Evolutionary conservation across 768 basidiomycete species (phyloP).

Genomic region (Rhodotorula graminis): DNA sequence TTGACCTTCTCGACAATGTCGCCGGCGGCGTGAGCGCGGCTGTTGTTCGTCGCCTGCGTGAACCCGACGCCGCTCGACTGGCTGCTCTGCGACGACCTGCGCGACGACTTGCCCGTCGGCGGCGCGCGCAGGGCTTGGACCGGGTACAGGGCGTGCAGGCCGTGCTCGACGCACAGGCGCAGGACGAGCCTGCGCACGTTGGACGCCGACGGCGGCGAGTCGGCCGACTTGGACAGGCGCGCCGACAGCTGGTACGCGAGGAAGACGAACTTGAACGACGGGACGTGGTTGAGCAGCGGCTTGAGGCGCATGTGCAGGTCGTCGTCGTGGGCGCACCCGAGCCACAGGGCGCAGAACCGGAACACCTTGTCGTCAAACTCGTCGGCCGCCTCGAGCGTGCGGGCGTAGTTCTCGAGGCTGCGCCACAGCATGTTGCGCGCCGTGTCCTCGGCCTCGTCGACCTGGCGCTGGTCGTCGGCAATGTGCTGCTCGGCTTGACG

Average conservation of each 20-base stretch:
- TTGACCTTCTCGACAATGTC: conserved; percentile 31
- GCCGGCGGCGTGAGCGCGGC: conserved; percentile 36
- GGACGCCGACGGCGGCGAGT: conserved; percentile 52
- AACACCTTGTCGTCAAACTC: conserved; percentile 72
- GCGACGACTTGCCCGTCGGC: not conserved
- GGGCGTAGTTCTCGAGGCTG: conserved; percentile 81
- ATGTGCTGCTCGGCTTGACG: conserved; percentile 54
- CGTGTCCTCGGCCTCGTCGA: conserved; percentile 51
- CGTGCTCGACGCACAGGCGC: conserved; percentile 77
- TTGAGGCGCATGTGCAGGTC: conserved; percentile 49
- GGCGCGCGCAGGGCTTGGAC: conserved; percentile 62
- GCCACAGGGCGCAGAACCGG: conserved; percentile 84
- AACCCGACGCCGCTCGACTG: conserved; percentile 1
- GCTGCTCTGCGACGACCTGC: conserved; percentile 18
- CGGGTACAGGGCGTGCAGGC: conserved; percentile 88
- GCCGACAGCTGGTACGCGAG: conserved; percentile 90
- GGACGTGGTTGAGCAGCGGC: conserved; percentile 56
- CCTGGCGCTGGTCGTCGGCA: conserved; percentile 55
- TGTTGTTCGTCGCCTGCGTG: not conserved
- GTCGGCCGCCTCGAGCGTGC: conserved; percentile 65
- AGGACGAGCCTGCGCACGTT: conserved; percentile 63
- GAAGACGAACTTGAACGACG: conserved; percentile 84
- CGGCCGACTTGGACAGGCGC: conserved; percentile 59
- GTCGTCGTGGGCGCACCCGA: conserved; percentile 67
- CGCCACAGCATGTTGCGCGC: conserved; percentile 63